Base-by-base conservation (phyloP, 441 rosid genomes). In the Populus trichocarpa region DNA sequence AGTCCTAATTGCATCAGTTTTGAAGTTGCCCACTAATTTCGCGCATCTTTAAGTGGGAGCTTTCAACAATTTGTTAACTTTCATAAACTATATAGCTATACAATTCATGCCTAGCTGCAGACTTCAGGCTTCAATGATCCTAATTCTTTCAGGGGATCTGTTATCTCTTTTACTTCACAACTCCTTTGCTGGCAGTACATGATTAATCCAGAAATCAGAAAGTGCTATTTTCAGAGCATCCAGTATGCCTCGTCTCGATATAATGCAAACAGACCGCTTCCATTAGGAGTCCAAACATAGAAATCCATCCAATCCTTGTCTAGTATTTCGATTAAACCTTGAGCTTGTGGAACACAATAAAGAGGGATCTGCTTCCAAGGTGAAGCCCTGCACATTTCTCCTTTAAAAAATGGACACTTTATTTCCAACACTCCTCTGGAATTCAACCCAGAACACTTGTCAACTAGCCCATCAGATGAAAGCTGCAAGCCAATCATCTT, bases 381-480 rank as follows among this genome's bases (percentile, higher is more conserved):
- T 1, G 26, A 70, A 53, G 80, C 81, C 32, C 11, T 66, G 2
- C 18, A 36, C 81, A 57, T 80, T 32, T 85, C 84, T 8, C 86
- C 85, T 4, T 79, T 63, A 67, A 83, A 78, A 79, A 66, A 88
- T 3, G 92, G 95, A 68, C 97, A 90, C 70, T 90, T 90, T 42
- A 90, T 83, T 87, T 90, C 92, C 14, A 90, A 75, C 53, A 92
- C 88, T 14, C 93, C 93, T 20, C 73, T 65, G 7, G 86, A 80
- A 80, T 83, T 82, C 18, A 84, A 83, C 13, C 86, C 90, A 67
- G 81, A 83, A 75, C 40, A 53, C 10, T 50, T 70, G 12, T 74
- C 83, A 75, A 88, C 70, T 30, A 89, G 40, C 66, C 93, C 97
- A 87, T 90, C 95, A 1, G 95, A 91, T 50, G 97, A 30, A 92